A percentile compares a stretch with the other conserved stretches of the same genome.
Evolutionary conservation across 371 early-diverging fungal species (phyloP).

Genomic region (Funneliformis caledonium): DNA sequence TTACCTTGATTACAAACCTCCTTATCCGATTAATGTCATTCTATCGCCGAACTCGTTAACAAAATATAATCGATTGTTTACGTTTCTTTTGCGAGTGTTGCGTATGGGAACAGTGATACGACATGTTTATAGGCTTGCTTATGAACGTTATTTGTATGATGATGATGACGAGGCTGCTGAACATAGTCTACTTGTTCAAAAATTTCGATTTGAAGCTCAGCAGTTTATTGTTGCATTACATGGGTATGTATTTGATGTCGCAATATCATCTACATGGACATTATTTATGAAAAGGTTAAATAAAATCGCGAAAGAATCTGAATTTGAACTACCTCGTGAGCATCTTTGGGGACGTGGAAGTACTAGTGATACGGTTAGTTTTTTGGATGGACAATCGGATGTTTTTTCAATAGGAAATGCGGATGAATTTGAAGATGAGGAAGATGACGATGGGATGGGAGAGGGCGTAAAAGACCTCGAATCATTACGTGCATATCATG

Average conservation of each 20-base stretch:
- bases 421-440: slow-evolving; percentile 32
- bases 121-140: slow-evolving; percentile 43
- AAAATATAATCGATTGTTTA: slow-evolving; percentile 55
- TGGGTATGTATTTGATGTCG: slow-evolving; percentile 54
- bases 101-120: slow-evolving; percentile 46
- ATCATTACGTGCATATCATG: slow-evolving; percentile 52
- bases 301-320: slow-evolving; percentile 39
- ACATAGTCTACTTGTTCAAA: slow-evolving; percentile 37
- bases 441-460: slow-evolving; percentile 26
- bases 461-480: slow-evolving; percentile 50
- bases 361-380: neutral
- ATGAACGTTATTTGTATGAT: slow-evolving; percentile 26
- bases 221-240: slow-evolving; percentile 52
- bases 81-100: slow-evolving; percentile 50
- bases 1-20: slow-evolving; percentile 48
- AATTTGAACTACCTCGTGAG: slow-evolving; percentile 18
- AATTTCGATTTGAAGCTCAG: slow-evolving; percentile 51
- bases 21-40: slow-evolving; percentile 52
- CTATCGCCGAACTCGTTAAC: slow-evolving; percentile 48
- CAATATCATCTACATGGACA: slow-evolving; percentile 51
- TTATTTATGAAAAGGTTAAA: slow-evolving; percentile 49
- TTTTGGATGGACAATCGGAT: slow-evolving; percentile 11
- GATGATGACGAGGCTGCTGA: slow-evolving; percentile 22
- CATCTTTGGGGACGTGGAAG: neutral
- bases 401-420: slow-evolving; percentile 3